A percentile compares a stretch with the other conserved stretches of the same genome.
Conservation (phyloP, 768 basidiomycete species). For the Nidula microcarpa region DNA sequence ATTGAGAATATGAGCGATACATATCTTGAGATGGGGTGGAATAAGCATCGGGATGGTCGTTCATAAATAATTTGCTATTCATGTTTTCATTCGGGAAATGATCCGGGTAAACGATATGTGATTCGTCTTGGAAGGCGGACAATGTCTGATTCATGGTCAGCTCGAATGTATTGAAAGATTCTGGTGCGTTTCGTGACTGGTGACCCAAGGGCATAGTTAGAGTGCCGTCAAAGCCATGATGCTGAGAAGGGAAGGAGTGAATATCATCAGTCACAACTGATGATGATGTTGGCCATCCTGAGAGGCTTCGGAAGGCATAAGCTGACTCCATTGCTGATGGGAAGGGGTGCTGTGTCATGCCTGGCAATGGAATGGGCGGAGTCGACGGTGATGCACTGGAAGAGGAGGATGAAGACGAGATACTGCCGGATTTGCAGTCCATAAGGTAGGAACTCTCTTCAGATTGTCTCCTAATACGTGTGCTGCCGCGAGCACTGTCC, state of each 20-base stretch:
- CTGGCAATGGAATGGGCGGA: constrained; percentile 20
- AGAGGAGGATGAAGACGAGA: constrained; percentile 40
- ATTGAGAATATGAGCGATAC: constrained; percentile 23
- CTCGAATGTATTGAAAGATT: constrained; percentile 26
- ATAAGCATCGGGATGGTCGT: constrained; percentile 9
- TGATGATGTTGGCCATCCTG: constrained; percentile 27
- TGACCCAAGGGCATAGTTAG: background rate
- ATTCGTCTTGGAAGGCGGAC: constrained; percentile 23
- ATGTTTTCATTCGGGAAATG: constrained; percentile 7
- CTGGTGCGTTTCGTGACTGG: constrained; percentile 19
- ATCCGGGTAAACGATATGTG: constrained; percentile 17
- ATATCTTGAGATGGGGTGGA: constrained; percentile 11
- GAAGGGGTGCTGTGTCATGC: constrained; percentile 16
- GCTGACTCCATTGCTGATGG: constrained; percentile 12
- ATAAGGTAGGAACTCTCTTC: constrained; percentile 24
- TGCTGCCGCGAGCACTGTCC: constrained; percentile 30
- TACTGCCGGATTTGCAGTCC: constrained; percentile 31
- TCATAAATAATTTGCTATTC: constrained; percentile 5
- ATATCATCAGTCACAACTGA: constrained; percentile 16
- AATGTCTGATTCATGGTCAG: constrained; percentile 26
- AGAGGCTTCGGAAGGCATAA: constrained; percentile 18
- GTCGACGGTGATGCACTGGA: constrained; percentile 38
- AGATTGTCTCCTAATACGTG: constrained; percentile 30
- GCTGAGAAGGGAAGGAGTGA: constrained; percentile 15
- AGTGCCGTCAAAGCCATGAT: too few relatives aligned